These are phyloP conservation scores for Carex cristatella DNA, from an alignment of 176 grass and related monocot species.

Conservation along the genomic window DNA sequence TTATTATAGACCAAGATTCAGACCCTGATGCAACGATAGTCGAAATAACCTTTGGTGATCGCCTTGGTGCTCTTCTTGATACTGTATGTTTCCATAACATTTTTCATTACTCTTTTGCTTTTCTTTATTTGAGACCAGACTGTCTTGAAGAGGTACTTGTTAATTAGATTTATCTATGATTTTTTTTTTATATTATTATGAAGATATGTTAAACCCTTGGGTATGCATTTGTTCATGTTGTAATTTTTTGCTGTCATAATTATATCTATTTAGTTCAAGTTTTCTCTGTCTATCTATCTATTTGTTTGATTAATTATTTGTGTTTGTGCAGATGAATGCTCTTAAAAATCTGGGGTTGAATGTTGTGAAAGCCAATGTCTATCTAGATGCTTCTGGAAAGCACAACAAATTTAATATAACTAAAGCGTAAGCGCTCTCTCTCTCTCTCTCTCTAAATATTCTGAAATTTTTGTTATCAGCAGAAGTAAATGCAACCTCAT, in stretches of 20 bases:
- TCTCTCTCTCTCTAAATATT: constrained; percentile 9
- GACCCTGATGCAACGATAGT: constrained; percentile 90
- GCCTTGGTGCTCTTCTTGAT: constrained; percentile 94
- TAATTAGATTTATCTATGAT: not conserved
- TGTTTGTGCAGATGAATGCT: constrained; percentile 63
- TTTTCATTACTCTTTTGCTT: constrained; percentile 15
- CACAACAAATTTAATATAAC: constrained; percentile 84
- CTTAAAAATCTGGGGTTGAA: constrained; percentile 84
- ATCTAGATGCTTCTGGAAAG: constrained; percentile 86
- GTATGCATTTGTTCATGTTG: not conserved
- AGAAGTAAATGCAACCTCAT: not conserved
- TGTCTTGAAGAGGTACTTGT: not conserved
- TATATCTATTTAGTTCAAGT: not conserved
- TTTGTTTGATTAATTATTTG: constrained; percentile 20
- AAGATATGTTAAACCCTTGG: not conserved
- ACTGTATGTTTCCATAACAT: constrained; percentile 49
- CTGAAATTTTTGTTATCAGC: not conserved
- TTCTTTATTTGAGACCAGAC: not conserved
- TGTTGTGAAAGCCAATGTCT: constrained; percentile 92
- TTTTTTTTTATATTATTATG: not conserved
- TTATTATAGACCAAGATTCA: constrained; percentile 98
- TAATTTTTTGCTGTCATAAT: not conserved
- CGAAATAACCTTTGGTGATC: constrained; percentile 93
- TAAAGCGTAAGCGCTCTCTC: constrained; percentile 54
- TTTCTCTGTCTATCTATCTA: constrained; percentile 18